Evolutionary conservation across 148 eudicot genomes (phyloP).

Genomic region (Dianthus caryophyllus): DNA sequence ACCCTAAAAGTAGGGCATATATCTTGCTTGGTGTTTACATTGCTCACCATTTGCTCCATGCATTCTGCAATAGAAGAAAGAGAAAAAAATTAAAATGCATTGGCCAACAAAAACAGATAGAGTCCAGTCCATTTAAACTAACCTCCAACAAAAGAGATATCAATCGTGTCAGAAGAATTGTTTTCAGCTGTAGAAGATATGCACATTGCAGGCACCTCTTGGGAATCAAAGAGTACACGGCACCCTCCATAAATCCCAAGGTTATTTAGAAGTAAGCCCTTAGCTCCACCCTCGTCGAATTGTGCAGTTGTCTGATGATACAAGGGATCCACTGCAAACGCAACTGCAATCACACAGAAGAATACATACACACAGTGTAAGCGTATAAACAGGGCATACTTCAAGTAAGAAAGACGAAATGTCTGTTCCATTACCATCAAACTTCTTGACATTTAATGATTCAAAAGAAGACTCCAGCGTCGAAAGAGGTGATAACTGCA

Average conservation of each 20-base stretch:
- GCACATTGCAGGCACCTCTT: slow-evolving; percentile 82
- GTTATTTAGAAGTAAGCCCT: slow-evolving; percentile 85
- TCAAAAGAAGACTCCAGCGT: slow-evolving; percentile 91
- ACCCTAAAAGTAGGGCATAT: slow-evolving; percentile 71
- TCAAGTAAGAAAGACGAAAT: neutral
- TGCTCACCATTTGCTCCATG: slow-evolving; percentile 61
- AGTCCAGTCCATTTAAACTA: slow-evolving; percentile 8
- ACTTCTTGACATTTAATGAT: slow-evolving; percentile 81
- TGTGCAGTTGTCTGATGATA: slow-evolving; percentile 97
- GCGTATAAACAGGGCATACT: neutral
- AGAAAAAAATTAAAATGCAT: neutral
- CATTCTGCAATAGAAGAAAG: slow-evolving; percentile 38
- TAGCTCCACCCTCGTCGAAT: slow-evolving; percentile 99
- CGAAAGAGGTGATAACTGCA: slow-evolving; percentile 84
- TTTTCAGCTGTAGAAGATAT: slow-evolving; percentile 33
- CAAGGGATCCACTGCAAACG: slow-evolving; percentile 96
- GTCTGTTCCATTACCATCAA: slow-evolving; percentile 55
- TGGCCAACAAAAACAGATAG: neutral
- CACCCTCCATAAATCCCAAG: slow-evolving; percentile 91
- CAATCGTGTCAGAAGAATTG: slow-evolving; percentile 41
- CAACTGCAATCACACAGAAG: slow-evolving; percentile 42
- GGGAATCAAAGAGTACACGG: slow-evolving; percentile 90
- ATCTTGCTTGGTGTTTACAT: slow-evolving; percentile 43
- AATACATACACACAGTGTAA: slow-evolving; percentile 12
- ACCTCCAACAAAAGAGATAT: slow-evolving; percentile 83